Percentiles rank a stretch among this genome's conserved stretches.
phyloP scores from a whole-genome alignment of 2,329 filamentous ascomycete species.

The Periconia sp. region DNA sequence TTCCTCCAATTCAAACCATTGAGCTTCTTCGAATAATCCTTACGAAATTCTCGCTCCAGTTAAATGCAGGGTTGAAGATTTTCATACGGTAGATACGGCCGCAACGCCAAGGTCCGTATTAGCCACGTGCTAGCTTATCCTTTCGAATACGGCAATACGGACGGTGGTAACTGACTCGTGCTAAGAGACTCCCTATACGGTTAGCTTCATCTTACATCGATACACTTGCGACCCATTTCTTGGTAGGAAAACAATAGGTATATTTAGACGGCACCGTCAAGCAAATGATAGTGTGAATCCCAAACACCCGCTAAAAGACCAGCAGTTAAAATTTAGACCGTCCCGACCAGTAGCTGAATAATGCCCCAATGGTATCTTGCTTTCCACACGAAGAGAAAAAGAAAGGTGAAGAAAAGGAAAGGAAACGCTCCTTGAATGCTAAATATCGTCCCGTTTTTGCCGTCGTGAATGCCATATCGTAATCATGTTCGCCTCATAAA shows the following conservation, averaged over 20 bases:
- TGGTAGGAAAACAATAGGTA: background rate
- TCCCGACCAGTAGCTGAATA: background rate
- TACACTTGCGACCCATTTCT: no score
- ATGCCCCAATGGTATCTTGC: background rate
- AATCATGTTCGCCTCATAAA: background rate
- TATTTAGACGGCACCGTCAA: background rate
- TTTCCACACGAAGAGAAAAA: background rate
- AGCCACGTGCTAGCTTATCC: no score
- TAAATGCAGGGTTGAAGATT: no score
- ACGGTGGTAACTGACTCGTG: no score
- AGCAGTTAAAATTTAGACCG: background rate
- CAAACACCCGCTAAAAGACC: background rate
- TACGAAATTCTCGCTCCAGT: no score
- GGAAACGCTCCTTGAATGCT: conserved; percentile 8
- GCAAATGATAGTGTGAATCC: background rate
- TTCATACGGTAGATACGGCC: no score
- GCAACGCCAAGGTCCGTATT: no score
- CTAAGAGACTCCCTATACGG: no score
- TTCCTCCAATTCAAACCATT: no score
- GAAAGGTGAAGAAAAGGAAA: background rate
- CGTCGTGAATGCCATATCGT: conserved; percentile 1
- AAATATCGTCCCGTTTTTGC: background rate
- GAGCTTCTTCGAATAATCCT: no score
- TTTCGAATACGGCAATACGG: no score
- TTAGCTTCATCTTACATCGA: no score